Base-by-base conservation (phyloP, 352 stramenopile genomes). In the Phytophthora citrophthora region DNA sequence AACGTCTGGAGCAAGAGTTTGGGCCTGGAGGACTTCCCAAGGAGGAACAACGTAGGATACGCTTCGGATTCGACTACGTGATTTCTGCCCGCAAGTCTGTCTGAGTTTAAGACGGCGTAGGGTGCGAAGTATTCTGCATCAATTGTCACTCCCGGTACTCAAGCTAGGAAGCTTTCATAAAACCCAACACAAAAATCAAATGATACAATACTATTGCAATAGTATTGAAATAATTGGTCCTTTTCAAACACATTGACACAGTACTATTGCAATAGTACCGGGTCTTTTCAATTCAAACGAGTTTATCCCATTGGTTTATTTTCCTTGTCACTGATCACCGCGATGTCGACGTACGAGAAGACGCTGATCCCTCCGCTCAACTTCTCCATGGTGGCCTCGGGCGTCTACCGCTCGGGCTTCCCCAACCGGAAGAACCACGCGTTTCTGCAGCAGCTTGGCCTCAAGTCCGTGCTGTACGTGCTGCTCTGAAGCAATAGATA, bases 31-130 rank as follows among this genome's bases (percentile, higher is more conserved):
- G 68, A 32, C 57, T 83, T 32, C 49, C 61, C 40, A 68, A 72
- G 47, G 48, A 66, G 1, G 48, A 78, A n/a, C 70, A 73, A 20
- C 66, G 62, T 24, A 71, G 51, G 54, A 73, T 78, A 72, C 64
- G 68, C 36, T 89, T 97, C 38, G 93, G 93, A 44, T 97, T 96
- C 72, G 91, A 98, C 70, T 98, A 97, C 68, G 89, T 98, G 5
- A 70, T 97, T 32, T 77, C 79, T 39, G 79, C 79, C 15, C 61
- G 26, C 46, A 85, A 82, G 41, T 29, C 57, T 12, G 34, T 20
- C 4, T 6, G 53, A 45, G 23, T 34, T 41, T 38, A 54, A 54
- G 29, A 29, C 6, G 26, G 4, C 26, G 6, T 29, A 20, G 20
- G 20, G 20, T 20, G 20, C 20, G 18, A 20, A 20, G 18, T 20